Percentiles rank a stretch among this genome's conserved stretches.
These are phyloP conservation scores for Rhododendron griersonianum DNA, from an alignment of 148 eudicot species.

Conservation along the genomic window DNA sequence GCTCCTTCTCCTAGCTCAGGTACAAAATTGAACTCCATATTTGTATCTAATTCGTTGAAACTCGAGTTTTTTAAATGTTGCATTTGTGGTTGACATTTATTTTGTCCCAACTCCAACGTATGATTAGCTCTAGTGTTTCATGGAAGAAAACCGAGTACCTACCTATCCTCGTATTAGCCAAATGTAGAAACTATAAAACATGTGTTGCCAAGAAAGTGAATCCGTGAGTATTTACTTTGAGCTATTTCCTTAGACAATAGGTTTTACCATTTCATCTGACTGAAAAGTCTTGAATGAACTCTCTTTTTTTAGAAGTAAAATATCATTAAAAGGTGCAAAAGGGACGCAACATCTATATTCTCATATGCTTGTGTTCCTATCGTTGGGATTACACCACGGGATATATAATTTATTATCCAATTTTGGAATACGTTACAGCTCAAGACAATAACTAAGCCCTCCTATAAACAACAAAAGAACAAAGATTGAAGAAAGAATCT, in stretches of 20 bases:
- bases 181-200: background rate
- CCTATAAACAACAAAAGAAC: no score
- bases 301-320: background rate
- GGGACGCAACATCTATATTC: background rate
- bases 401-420: background rate
- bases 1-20: slow-evolving; percentile 79
- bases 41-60: background rate
- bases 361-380: no score
- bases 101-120: background rate
- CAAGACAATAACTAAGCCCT: background rate
- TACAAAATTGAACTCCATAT: slow-evolving; percentile 12
- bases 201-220: background rate
- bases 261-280: background rate
- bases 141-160: background rate
- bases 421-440: background rate
- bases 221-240: background rate
- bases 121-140: background rate
- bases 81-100: background rate
- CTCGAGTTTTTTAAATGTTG: background rate
- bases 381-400: background rate
- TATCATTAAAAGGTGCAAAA: background rate
- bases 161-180: background rate
- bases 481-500: background rate
- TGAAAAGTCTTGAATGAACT: background rate
- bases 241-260: no score